Evolutionary conservation across 768 basidiomycete genomes (phyloP).

Genomic region (Auricularia sp.): DNA sequence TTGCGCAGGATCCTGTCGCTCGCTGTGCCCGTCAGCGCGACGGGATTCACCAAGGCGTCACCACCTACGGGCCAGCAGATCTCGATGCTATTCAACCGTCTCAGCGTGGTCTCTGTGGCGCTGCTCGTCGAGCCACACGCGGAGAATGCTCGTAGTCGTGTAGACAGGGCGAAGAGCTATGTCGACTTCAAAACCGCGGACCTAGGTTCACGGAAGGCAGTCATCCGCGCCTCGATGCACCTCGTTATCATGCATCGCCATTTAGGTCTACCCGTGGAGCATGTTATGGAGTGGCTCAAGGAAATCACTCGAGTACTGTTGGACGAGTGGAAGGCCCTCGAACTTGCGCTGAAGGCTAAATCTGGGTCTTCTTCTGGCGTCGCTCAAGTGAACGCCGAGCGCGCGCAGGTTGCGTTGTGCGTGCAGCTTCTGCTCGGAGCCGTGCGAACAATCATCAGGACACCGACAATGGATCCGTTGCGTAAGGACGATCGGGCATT

Average conservation of each 20-base stretch:
- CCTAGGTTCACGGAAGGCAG: conserved; percentile 50
- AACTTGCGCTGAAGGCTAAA: conserved; percentile 13
- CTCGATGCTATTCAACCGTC: conserved; percentile 75
- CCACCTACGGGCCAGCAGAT: conserved; percentile 46
- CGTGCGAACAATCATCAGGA: conserved; percentile 41
- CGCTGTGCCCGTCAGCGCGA: conserved; percentile 57
- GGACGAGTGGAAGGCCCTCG: conserved; percentile 37
- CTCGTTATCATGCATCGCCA: conserved; percentile 53
- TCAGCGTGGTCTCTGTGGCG: conserved; percentile 59
- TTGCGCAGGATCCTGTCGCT: conserved; percentile 62
- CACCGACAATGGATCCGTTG: conserved; percentile 27
- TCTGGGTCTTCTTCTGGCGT: conserved; percentile 11
- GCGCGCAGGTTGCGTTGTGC: conserved; percentile 20
- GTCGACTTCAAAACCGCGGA: conserved; percentile 59
- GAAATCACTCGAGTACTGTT: conserved; percentile 48
- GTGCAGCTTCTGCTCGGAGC: conserved; percentile 48
- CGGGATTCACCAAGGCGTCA: conserved; percentile 47
- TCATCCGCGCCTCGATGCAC: conserved; percentile 65
- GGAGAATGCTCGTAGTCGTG: conserved; percentile 36
- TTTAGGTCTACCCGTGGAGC: conserved; percentile 37
- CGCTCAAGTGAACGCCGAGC: too few species aligned
- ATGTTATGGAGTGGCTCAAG: conserved; percentile 52
- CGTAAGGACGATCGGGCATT: conserved; percentile 31
- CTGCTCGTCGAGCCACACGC: conserved; percentile 53
- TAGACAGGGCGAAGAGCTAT: conserved; percentile 58